These are phyloP conservation scores for Venturia asperata DNA, from an alignment of 2,329 filamentous ascomycete species.

Conservation along the genomic window DNA sequence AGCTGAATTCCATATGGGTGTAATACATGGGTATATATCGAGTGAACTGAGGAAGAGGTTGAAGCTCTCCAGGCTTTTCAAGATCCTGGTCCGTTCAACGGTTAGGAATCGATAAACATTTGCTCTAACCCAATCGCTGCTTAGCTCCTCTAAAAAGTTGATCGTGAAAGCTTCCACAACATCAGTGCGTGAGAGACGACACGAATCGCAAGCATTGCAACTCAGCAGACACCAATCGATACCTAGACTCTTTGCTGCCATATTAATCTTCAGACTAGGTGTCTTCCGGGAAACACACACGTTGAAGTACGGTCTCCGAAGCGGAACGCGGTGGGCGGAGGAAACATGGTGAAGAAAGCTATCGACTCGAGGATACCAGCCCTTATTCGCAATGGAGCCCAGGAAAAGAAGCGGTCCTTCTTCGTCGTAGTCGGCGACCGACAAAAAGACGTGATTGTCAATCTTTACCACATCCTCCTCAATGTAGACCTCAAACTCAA, in stretches of 20 bases:
- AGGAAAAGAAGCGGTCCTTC: constrained; percentile 96
- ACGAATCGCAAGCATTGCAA: background rate
- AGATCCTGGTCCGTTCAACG: background rate
- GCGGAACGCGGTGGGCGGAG: constrained; percentile 1
- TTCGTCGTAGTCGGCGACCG: constrained; percentile 93
- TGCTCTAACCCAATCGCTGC: background rate
- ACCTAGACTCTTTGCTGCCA: background rate
- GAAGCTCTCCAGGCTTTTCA: background rate
- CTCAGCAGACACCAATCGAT: background rate
- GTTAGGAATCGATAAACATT: constrained; percentile 2
- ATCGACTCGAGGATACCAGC: constrained; percentile 30
- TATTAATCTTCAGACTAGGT: background rate
- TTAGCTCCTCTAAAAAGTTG: background rate
- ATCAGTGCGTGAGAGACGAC: background rate
- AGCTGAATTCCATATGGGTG: background rate
- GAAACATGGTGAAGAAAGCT: constrained; percentile 18
- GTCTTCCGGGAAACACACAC: background rate
- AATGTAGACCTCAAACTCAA: constrained; percentile 86
- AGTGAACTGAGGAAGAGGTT: background rate
- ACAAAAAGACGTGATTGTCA: constrained; percentile 93
- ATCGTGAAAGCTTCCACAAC: background rate
- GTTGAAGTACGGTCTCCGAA: background rate
- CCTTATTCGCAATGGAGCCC: constrained; percentile 83
- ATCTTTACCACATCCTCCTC: constrained; percentile 89
- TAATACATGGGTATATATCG: background rate